Percentiles rank a stretch among this genome's conserved stretches.
Conservation (phyloP, 495 filamentous ascomycete genomes). For the Sabuloglossum arenarium region DNA sequence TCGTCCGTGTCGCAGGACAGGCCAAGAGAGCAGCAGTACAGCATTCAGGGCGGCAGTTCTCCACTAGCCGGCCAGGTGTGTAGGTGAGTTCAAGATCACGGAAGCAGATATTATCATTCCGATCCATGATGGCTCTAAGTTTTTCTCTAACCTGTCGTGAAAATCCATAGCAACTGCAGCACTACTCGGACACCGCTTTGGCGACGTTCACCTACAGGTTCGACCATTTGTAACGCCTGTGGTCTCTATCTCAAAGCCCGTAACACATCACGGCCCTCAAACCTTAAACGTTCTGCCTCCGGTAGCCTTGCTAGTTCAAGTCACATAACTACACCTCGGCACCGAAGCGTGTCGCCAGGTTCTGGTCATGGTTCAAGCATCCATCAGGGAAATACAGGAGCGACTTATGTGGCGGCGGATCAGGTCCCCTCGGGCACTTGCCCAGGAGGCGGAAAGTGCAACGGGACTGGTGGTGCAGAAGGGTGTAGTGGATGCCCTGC, state of each 20-base stretch:
- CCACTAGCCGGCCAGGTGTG: background rate
- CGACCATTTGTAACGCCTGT: slow-evolving; percentile 95
- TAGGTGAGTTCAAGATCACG: background rate
- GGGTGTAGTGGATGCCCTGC: slow-evolving; percentile 92
- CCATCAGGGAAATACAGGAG: background rate
- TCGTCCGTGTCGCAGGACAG: background rate
- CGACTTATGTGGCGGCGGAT: slow-evolving; percentile 46
- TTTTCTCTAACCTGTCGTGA: background rate
- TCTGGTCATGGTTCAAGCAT: background rate
- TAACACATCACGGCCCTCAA: slow-evolving; percentile 74
- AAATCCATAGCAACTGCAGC: slow-evolving; percentile 57
- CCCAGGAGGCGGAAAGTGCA: slow-evolving; percentile 86
- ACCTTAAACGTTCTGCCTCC: slow-evolving; percentile 45
- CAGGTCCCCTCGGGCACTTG: slow-evolving; percentile 62
- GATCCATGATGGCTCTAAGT: background rate
- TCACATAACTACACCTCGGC: background rate
- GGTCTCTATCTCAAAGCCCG: slow-evolving; percentile 87
- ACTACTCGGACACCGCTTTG: slow-evolving; percentile 88
- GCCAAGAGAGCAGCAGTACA: background rate
- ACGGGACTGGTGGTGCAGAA: slow-evolving; percentile 90
- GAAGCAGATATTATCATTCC: background rate
- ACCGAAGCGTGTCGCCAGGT: background rate
- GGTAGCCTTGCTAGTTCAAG: background rate
- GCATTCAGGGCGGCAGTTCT: background rate
- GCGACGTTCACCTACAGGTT: slow-evolving; percentile 79